A percentile compares a stretch with the other conserved stretches of the same genome.
Conservation (phyloP, 495 filamentous ascomycete genomes). For the Hyaloscypha bicolor region DNA sequence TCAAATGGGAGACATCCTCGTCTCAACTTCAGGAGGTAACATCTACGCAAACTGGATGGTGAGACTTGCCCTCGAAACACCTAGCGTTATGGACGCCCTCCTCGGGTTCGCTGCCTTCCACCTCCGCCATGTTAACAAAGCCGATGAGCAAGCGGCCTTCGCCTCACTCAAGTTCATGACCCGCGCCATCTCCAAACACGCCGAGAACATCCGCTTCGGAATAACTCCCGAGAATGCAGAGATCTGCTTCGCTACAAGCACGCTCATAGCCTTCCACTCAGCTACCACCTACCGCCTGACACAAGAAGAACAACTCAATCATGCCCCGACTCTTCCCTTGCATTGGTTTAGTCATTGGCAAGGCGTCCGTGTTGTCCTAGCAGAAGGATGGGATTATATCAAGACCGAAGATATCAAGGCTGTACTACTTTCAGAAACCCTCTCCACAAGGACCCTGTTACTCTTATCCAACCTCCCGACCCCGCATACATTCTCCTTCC, state of each 20-base stretch:
- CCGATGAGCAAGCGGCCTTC: not conserved
- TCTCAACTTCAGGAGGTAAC: too few species aligned
- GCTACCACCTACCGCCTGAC: not conserved
- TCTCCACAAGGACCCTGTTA: not conserved
- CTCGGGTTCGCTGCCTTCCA: conserved; percentile 14
- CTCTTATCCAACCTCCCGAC: not conserved
- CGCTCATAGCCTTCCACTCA: conserved; percentile 8
- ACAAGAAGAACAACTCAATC: not conserved
- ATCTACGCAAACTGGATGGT: conserved; percentile 5
- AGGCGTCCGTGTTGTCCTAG: conserved; percentile 3
- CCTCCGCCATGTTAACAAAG: not conserved
- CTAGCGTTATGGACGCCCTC: conserved; percentile 12
- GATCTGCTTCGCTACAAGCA: conserved; percentile 4
- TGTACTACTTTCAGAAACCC: not conserved
- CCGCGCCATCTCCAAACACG: conserved; percentile 7
- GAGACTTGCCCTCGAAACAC: conserved; percentile 3
- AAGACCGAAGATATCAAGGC: not conserved
- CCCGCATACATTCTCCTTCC: not conserved
- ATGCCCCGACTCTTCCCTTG: not conserved
- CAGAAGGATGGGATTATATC: not conserved
- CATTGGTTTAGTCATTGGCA: conserved; percentile 17
- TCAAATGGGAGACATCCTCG: not conserved
- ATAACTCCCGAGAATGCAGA: conserved; percentile 11
- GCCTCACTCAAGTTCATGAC: conserved; percentile 14
- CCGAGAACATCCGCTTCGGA: not conserved